Evolutionary conservation across 2,329 filamentous ascomycete species (phyloP).

Genomic region (Nemania sp.): DNA sequence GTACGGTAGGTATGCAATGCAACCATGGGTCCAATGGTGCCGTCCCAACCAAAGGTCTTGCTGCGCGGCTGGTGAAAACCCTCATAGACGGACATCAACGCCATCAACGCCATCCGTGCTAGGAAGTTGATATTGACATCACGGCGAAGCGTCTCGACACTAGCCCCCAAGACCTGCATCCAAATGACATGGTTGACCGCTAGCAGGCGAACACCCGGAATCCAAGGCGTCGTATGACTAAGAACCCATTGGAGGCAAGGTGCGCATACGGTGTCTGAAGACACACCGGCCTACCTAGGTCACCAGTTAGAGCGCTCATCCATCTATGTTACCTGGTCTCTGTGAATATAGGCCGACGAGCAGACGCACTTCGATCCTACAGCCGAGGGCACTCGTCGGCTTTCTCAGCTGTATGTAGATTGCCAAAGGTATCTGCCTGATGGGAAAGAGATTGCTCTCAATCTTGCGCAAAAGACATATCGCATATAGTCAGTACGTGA

Average conservation of each 20-base stretch:
- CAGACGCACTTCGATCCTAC: background rate
- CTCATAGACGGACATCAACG: background rate
- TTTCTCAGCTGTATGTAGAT: background rate
- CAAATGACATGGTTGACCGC: background rate
- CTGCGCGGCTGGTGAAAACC: slow-evolving; percentile 9
- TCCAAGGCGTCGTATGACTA: background rate
- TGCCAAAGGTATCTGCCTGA: background rate
- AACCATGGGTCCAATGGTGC: slow-evolving; percentile 19
- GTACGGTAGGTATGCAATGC: slow-evolving; percentile 13
- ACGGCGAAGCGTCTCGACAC: background rate
- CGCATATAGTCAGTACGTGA: background rate
- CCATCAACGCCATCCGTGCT: slow-evolving; percentile 10
- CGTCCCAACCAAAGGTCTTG: slow-evolving; percentile 12
- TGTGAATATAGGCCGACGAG: background rate
- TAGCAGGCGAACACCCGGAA: background rate
- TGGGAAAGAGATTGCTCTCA: slow-evolving; percentile 1
- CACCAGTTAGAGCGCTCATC: too few relatives aligned
- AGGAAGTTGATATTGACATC: slow-evolving; percentile 9
- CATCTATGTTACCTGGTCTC: background rate
- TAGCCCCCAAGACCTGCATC: background rate
- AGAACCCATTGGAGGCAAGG: background rate
- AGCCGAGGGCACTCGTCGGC: background rate
- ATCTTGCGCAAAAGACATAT: slow-evolving; percentile 10
- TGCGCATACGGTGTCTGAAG: slow-evolving; percentile 1
- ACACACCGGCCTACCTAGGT: background rate